Percentiles rank a stretch among this genome's conserved stretches.
phyloP scores from a whole-genome alignment of 768 basidiomycete genomes.

The Termitomyces sp. region DNA sequence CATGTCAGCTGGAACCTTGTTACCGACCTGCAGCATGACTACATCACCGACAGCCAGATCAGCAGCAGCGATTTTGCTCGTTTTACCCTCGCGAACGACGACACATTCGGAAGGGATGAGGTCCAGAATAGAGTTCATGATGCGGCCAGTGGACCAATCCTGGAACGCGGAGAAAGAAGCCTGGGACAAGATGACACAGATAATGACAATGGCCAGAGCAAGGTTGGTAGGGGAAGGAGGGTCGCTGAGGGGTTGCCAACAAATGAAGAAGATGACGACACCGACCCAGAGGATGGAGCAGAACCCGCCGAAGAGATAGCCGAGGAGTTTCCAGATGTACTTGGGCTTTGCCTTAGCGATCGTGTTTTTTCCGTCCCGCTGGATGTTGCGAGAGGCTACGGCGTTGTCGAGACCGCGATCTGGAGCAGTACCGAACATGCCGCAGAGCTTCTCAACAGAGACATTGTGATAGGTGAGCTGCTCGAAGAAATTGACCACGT shows the following conservation, averaged over 20 bases:
- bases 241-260: not conserved
- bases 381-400: slow-evolving; percentile 8
- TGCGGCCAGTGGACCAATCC: slow-evolving; percentile 14
- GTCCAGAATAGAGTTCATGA: slow-evolving; percentile 16
- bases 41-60: slow-evolving; percentile 13
- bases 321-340: slow-evolving; percentile 13
- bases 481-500: slow-evolving; percentile 14
- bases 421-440: slow-evolving; percentile 6
- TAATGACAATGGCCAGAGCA: not conserved
- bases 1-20: slow-evolving; percentile 32
- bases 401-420: slow-evolving; percentile 11
- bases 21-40: slow-evolving; percentile 11
- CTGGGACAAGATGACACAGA: not conserved
- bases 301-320: slow-evolving; percentile 16
- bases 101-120: slow-evolving; percentile 14
- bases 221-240: not conserved
- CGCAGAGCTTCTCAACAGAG: slow-evolving; percentile 9
- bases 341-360: slow-evolving; percentile 11
- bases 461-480: slow-evolving; percentile 10
- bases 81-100: slow-evolving; percentile 11
- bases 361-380: slow-evolving; percentile 15
- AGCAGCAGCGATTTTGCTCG: slow-evolving; percentile 10
- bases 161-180: not conserved
- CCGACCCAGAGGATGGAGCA: slow-evolving; percentile 15
- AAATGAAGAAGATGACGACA: not conserved